Evolutionary conservation across 352 stramenopile species (phyloP), one percentile per base, ranked within the genome.

Genomic region (Phytophthora tubulina): DNA sequence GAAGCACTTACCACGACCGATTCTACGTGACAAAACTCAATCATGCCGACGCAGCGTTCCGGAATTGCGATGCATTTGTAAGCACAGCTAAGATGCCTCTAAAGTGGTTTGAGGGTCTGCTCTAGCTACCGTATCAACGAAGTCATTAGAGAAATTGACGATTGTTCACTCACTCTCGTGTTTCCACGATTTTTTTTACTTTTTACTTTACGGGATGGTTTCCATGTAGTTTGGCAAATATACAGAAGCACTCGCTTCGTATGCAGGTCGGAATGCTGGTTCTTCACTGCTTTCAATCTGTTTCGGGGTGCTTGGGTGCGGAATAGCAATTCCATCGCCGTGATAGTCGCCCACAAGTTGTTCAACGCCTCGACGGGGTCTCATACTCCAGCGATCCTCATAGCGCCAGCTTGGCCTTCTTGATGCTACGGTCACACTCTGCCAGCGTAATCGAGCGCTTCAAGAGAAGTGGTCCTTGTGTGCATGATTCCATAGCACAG

Each of bases 51-150:
- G 80, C 71, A 21, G 55, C 78, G 35, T 85, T 88, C 55, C 75
- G 70, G 52, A 75, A 86, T 42, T 78, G 80, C 14, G 82, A 90
- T 35, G 68, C 70, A 7, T 68, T 82, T 31, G 69, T 82, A 8
- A 67, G 76, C 17, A 70, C 72, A 5, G 55, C 73, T 11, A 74
- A 83, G 48, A 90, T 82, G 70, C 82, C 82, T 0, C 10, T 85
- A 21, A 88, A 88, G 52, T 90, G 82, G 82, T 84, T 90, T 57
- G 73, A 63, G 44, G 55, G 56, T 32, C 33, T 63, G 17, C 17
- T 63, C 3, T 58, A 46, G 35, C 39, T 45, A 45, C 39, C 5
- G 13, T 39, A 7, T 6, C 21, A 27, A 2, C 21, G 21, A 27
- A 39, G 35, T 7, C 3, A 39, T 13, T 6, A 39, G 35, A 39